Base-by-base conservation (phyloP, 2,329 filamentous ascomycete genomes). In the Xylariaceae sp. region DNA sequence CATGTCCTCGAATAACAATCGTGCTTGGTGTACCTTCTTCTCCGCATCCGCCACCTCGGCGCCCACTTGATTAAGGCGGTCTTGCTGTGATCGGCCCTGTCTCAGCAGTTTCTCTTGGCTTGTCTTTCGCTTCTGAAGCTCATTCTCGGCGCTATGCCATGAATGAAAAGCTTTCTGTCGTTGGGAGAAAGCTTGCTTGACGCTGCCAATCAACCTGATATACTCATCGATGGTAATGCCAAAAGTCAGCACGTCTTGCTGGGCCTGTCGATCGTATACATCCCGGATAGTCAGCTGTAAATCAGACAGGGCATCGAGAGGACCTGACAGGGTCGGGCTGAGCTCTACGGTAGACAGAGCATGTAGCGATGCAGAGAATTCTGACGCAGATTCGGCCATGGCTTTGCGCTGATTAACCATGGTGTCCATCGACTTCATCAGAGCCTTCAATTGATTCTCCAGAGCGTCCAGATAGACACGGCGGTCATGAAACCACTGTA, bases 161-260 rank as follows among this genome's bases (percentile, higher is more conserved):
- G 89, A 87, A 73, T 97, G 90, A 72, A 94, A 99, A 1, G 92
- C 90, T 74, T 97, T 97, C 73, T 99, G 94, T 58, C 94, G 87
- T 74, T 97, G 92, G 42, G 82, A 78, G 71, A 99, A 99, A 0
- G 94, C 90, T 62, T 88, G 90, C 80, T 99, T 99, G 62, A 97
- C 90, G 57, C 90, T 95, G 37, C 92, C 91, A 67, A 99, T 97
- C 49, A 99, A 77, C 4, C 94, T 90, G 67, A 99, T 95, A 75
- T 99, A 99, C 76, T 99, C 94, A 65, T 99, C 94, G 64, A 99
- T 92, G 49, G 96, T 96, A 70, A 97, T 97, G 44, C 94, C 94
- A 65, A 99, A 86, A 0, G 94, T 99, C 55, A 99, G 81, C 37
- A 97, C 88, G 71, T 99, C 94, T 73, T 99, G 94, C 76, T 97